These are phyloP conservation scores for Clarireedia hainanense DNA, from an alignment of 2,329 filamentous ascomycete species.

Conservation along the genomic window DNA sequence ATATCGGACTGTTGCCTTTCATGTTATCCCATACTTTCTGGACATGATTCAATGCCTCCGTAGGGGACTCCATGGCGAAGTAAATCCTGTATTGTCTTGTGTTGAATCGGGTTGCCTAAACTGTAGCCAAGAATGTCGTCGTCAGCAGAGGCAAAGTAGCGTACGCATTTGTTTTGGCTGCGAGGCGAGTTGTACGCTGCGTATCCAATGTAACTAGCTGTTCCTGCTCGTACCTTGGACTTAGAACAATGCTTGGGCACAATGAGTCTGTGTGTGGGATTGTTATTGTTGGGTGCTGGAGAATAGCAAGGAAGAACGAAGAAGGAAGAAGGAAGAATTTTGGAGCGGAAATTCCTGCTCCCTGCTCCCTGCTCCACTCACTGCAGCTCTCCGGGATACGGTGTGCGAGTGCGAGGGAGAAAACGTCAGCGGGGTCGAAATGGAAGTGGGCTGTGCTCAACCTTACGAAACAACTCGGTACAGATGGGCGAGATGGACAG, in stretches of 20 bases:
- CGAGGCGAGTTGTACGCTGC: neutral
- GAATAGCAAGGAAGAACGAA: no score
- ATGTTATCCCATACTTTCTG: slow-evolving; percentile 24
- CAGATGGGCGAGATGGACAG: no score
- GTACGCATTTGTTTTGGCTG: neutral
- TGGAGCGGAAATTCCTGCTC: no score
- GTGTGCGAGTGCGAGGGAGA: neutral
- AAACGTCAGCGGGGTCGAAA: neutral
- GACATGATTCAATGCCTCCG: slow-evolving; percentile 23
- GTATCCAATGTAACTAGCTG: neutral
- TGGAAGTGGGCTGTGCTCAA: neutral
- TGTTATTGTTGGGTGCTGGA: no score
- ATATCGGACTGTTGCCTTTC: slow-evolving; percentile 40
- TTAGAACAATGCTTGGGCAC: no score
- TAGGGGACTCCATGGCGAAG: slow-evolving; percentile 13
- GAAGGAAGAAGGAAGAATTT: no score
- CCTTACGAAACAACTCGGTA: no score
- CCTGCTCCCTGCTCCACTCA: no score
- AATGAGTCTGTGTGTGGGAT: no score
- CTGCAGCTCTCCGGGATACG: no score
- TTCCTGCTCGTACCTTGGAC: neutral
- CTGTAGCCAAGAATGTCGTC: slow-evolving; percentile 5
- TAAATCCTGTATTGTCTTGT: neutral
- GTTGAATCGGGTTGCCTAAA: neutral
- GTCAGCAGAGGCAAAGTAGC: slow-evolving; percentile 13